Base-by-base conservation (phyloP, 1,284 basidiomycete genomes). In the Phylloboletellus chloephorus region DNA sequence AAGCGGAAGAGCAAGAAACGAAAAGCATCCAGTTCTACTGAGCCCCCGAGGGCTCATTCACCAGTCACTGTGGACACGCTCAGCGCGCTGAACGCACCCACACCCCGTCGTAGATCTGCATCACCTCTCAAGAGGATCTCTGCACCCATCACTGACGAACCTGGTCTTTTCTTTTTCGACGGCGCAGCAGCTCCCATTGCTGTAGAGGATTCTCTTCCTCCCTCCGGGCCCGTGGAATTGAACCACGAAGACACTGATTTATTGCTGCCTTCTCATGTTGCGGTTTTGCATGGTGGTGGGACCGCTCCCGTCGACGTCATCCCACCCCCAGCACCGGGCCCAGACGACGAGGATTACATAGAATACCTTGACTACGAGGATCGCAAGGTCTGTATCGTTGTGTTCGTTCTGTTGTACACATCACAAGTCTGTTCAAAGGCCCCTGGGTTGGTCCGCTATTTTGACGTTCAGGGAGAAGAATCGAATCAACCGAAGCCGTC, bases 361-460 rank as follows among this genome's bases (percentile, higher is more conserved):
- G 76, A 87, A 41, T 85, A 82, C 54, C 65, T 88, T 26, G 82
- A 86, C 52, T 82, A 79, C 46, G 82, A 82, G 44, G 77, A 79
- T 51, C 65, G 68, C 17, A 74, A 71, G 64, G 82, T 82, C 43
- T 23, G 69, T 52, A 23, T 26, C 12, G 3, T 37, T 12, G 23
- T 17, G 3, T 34, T 19, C 24, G 23, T 43, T 29, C 12, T 32
- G 15, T 47, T 32, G 16, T 24, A 44, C 39, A 22, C 26, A 11
- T 12, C 16, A 12, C 39, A 22, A 45, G 12, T 4, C 21, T 53
- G 51, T 44, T 43, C 51, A 42, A 41, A 60, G 58, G 63, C 45
- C 9, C 57, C 69, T 63, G 73, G 72, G 28, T 63, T 73, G 43
- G 58, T 70, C 11, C 74, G 84, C 19, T 87, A 87, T 53, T 88